phyloP scores from a whole-genome alignment of 257 asterid genomes.

The Plantago major region DNA sequence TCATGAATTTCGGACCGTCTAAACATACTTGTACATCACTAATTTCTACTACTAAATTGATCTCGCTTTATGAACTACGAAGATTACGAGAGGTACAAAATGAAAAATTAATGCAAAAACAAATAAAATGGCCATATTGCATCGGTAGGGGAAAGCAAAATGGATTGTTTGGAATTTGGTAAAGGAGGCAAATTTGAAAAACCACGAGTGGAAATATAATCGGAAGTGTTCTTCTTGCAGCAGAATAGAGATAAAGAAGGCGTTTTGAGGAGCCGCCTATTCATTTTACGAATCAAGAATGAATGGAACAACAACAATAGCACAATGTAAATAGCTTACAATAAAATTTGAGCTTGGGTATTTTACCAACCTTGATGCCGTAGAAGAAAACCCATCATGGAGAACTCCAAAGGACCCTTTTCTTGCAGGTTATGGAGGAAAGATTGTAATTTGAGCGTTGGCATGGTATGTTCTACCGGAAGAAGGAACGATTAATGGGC shows the following conservation, averaged over 20 bases:
- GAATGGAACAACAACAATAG: too few relatives aligned
- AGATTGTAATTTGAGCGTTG: too few relatives aligned
- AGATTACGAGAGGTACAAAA: constrained; percentile 38
- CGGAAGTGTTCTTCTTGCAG: constrained; percentile 21
- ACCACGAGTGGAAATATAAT: constrained; percentile 24
- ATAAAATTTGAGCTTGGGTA: too few relatives aligned
- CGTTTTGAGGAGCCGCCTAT: constrained; percentile 23
- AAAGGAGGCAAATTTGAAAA: constrained; percentile 24
- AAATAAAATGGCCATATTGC: constrained; percentile 19
- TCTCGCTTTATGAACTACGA: constrained; percentile 15
- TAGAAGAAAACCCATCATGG: too few relatives aligned
- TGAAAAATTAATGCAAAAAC: constrained; percentile 10
- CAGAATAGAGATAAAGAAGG: constrained; percentile 44
- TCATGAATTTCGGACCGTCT: constrained; percentile 8
- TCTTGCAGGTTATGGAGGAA: too few relatives aligned
- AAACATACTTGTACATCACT: not conserved
- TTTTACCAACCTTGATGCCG: too few relatives aligned
- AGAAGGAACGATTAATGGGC: too few relatives aligned
- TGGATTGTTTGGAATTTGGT: constrained; percentile 21
- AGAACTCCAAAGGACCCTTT: too few relatives aligned
- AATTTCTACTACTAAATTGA: constrained; percentile 24
- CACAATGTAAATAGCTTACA: too few relatives aligned
- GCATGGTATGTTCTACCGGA: too few relatives aligned
- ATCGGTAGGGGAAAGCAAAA: constrained; percentile 19
- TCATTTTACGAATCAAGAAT: too few relatives aligned